A percentile compares a stretch with the other conserved stretches of the same genome.
phyloP scores from a whole-genome alignment of 257 asterid genomes.

The Solanum ossicruentum region DNA sequence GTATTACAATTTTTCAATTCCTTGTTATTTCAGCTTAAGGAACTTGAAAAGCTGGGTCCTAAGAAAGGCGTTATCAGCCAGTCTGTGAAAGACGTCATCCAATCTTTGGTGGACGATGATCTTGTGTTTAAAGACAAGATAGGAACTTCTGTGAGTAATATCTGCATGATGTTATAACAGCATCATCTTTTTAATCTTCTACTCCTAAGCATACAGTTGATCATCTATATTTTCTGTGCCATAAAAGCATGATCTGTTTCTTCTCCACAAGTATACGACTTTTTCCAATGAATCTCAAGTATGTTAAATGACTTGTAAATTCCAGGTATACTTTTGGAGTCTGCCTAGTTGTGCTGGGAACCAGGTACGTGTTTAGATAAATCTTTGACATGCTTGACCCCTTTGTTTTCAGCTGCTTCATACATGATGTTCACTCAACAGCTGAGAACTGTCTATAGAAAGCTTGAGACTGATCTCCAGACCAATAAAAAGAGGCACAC shows the following conservation, averaged over 20 bases:
- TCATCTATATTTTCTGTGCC: neutral
- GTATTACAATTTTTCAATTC: neutral
- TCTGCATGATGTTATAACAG: neutral
- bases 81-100: conserved; percentile 93
- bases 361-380: conserved; percentile 41
- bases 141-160: conserved; percentile 87
- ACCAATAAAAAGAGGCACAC: conserved; percentile 40
- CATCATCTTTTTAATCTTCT: neutral
- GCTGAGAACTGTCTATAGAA: conserved; percentile 63
- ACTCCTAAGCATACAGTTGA: neutral
- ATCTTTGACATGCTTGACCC: neutral
- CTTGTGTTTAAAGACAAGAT: conserved; percentile 94
- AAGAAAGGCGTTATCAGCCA: conserved; percentile 88
- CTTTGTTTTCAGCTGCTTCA: neutral
- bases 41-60: conserved; percentile 88
- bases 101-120: conserved; percentile 86
- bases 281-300: neutral
- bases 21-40: conserved; percentile 55
- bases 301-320: neutral
- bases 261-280: neutral
- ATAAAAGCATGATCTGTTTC: neutral
- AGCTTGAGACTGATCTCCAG: conserved; percentile 70
- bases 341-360: conserved; percentile 99
- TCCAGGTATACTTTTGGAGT: conserved; percentile 97
- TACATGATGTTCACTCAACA: conserved; percentile 16